phyloP scores from a whole-genome alignment of 2,329 filamentous ascomycete species.

The Arthroderma sp. region DNA sequence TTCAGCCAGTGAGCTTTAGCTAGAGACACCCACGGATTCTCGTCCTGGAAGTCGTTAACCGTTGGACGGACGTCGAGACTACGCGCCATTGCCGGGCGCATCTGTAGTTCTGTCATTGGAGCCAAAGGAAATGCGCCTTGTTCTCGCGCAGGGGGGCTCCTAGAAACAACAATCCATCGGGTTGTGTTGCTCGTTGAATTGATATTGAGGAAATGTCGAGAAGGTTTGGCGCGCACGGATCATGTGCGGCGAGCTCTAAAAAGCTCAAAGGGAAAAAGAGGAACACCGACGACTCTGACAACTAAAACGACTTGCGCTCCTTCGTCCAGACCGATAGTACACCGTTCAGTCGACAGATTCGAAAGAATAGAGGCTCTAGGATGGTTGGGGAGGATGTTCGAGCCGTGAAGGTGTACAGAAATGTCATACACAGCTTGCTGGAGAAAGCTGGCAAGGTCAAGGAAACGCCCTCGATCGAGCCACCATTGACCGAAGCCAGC shows the following conservation, averaged over 20 bases:
- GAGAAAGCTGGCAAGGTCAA: conserved; percentile 49
- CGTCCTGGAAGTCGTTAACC: conserved; percentile 32
- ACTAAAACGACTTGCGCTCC: not conserved
- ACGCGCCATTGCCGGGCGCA: conserved; percentile 47
- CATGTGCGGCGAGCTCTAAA: conserved; percentile 2
- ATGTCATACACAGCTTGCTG: conserved; percentile 47
- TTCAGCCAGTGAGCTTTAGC: conserved; percentile 80
- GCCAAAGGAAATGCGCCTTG: not conserved
- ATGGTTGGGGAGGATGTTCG: conserved; percentile 27
- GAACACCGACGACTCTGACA: not conserved
- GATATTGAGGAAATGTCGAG: not conserved
- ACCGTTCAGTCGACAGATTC: not conserved
- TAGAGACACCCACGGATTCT: conserved; percentile 48
- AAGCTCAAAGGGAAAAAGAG: not conserved
- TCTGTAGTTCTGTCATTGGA: conserved; percentile 22
- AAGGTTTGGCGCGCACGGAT: conserved; percentile 2
- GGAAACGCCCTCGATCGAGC: conserved; percentile 52
- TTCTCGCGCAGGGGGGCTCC: not conserved
- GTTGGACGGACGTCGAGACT: conserved; percentile 33
- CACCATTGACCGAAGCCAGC: conserved; percentile 59
- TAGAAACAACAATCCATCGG: not conserved
- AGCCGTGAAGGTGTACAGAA: conserved; percentile 36
- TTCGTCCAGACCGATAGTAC: not conserved
- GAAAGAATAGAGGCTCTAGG: conserved; percentile 9
- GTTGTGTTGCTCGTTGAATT: not conserved